Evolutionary conservation across 805 yeast genomes (phyloP), one percentile per base, ranked within the genome.

Genomic region (Zygosaccharomyces gambellarensis): DNA sequence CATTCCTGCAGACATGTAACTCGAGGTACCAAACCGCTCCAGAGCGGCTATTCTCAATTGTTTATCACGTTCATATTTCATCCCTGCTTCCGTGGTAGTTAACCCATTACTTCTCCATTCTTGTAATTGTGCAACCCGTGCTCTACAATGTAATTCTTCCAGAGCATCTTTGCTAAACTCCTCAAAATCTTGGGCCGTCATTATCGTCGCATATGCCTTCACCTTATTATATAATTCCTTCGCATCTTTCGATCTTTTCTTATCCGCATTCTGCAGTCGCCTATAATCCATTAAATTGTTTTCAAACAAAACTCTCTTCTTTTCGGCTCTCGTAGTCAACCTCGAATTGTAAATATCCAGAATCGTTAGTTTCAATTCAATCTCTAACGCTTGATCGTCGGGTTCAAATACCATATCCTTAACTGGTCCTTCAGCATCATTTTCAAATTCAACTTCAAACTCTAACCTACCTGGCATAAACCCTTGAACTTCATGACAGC

Each of bases 381-480:
- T 85, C 64, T 94, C 99, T 38, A 84, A 82, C 21, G 85, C 81
- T 47, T 83, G 82, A 61, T 94, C 99, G 55, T 92, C 98, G 0
- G 92, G 87, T 60, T 94, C 98, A 62, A 95, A 94, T 1, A 85
- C 79, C 95, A 94, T 88, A 65, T 94, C 99, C 63, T 94, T 94
- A 17, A 94, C 88, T 0, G 94, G 83, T 48, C 85, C 76, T 68
- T 94, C 99, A 0, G 99, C 98, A 48, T 94, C 99, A 61, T 94
- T 94, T 65, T 94, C 99, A 36, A 87, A 90, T 66, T 94, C 99
- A 51, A 85, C 88, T 61, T 94, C 99, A 67, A 94, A 94, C 67
- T 94, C 99, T 53, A 94, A 73, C 62, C 99, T 81, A 39, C 98
- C 99, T 36, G 99, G 99, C 99, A 94, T 94, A 65, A 83, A 94